Evolutionary conservation across 2,329 filamentous ascomycete species (phyloP).

Genomic region (Pseudopithomyces chartarum): DNA sequence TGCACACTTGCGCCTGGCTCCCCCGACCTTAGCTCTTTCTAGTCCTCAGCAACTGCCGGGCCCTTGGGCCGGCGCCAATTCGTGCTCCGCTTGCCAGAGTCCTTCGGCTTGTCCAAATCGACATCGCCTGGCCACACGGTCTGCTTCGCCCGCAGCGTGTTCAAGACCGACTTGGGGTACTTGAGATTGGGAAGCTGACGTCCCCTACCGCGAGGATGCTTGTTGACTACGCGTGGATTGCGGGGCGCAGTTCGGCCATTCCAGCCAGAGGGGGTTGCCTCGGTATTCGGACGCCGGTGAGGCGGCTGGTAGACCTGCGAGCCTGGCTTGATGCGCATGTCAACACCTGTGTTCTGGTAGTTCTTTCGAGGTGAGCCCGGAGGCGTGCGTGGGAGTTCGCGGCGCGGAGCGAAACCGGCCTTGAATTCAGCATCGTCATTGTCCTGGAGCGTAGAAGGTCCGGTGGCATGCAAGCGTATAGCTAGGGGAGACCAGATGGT

Average conservation of each 20-base stretch:
- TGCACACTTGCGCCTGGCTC: too few species aligned
- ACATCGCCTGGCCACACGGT: background rate
- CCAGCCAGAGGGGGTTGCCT: background rate
- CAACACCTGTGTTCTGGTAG: too few species aligned
- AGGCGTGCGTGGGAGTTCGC: background rate
- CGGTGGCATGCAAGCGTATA: too few species aligned
- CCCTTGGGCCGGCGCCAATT: background rate
- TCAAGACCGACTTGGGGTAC: background rate
- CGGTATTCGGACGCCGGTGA: too few species aligned
- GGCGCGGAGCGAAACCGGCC: background rate
- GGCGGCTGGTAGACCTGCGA: too few species aligned
- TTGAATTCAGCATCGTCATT: background rate
- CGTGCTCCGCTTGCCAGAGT: background rate
- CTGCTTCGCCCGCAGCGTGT: background rate
- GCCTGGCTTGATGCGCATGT: too few species aligned
- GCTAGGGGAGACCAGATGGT: too few species aligned
- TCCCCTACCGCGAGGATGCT: background rate
- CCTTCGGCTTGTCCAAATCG: background rate
- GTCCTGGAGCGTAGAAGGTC: background rate
- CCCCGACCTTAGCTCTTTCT: background rate
- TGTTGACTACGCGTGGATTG: background rate
- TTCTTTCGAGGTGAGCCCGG: background rate
- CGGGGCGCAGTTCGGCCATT: background rate
- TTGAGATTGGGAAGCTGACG: background rate
- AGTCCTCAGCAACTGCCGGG: background rate